A percentile compares a stretch with the other conserved stretches of the same genome.
Evolutionary conservation across 306 rosid species (phyloP).

Genomic region (Vigna mungo): DNA sequence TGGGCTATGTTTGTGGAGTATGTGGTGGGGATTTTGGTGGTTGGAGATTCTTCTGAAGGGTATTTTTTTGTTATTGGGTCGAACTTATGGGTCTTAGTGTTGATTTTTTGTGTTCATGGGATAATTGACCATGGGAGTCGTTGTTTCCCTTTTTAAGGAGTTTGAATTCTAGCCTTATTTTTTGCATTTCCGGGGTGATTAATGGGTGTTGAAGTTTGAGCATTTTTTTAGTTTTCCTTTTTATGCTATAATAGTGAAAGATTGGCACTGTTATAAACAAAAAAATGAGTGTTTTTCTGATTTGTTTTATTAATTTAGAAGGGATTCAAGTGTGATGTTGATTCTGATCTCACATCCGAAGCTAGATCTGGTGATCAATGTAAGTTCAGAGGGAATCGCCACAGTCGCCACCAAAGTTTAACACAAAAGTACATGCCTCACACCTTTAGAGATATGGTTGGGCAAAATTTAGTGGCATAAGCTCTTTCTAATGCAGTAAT

Average conservation of each 20-base stretch:
- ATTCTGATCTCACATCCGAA: constrained; percentile 93
- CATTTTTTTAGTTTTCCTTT: constrained; percentile 15
- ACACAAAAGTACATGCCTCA: constrained; percentile 89
- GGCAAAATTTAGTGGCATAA: constrained; percentile 91
- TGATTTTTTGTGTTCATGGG: constrained; percentile 40
- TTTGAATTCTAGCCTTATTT: constrained; percentile 49
- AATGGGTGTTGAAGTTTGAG: constrained; percentile 40
- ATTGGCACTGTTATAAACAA: constrained; percentile 37
- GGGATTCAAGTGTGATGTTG: constrained; percentile 75
- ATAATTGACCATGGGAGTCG: constrained; percentile 50
- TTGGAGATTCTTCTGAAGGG: constrained; percentile 45
- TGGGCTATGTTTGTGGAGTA: constrained; percentile 39
- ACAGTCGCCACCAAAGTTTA: constrained; percentile 76
- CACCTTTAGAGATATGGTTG: constrained; percentile 87
- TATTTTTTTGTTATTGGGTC: constrained; percentile 35
- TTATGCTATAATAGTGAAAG: constrained; percentile 48
- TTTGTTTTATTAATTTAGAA: constrained; percentile 55
- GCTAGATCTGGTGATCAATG: constrained; percentile 77
- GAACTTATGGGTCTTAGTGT: constrained; percentile 25
- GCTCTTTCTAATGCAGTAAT: constrained; percentile 94
- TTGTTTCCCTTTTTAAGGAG: constrained; percentile 46
- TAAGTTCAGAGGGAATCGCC: constrained; percentile 65
- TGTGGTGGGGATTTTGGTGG: constrained; percentile 42
- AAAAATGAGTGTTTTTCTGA: constrained; percentile 57
- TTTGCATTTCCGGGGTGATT: constrained; percentile 42